Evolutionary conservation across 1,139 yeast species (phyloP), one percentile per base, ranked within the genome.

Genomic region (Candida smagusa): DNA sequence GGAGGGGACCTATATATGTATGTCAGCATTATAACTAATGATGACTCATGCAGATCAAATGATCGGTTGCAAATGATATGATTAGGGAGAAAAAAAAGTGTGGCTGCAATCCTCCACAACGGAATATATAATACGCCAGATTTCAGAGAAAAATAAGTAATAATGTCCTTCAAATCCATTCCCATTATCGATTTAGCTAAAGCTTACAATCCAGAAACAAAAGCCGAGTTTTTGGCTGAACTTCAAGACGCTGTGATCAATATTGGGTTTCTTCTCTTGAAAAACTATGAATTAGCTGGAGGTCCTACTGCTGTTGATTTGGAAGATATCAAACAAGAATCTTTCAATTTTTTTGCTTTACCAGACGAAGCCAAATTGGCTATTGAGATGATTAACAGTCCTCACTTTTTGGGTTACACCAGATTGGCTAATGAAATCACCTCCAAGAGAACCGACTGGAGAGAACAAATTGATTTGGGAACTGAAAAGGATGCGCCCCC

Each of bases 391-490:
- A 67, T 74, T 33, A 62, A 79, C 41, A 77, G 79, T 30, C 81
- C 79, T 9, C 87, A 82, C 50, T 81, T 82, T 53, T 65, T 81
- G 37, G 89, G 89, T 1, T 82, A 82, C 54, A 77, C 82, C 30
- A 66, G 74, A 12, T 60, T 82, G 11, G 87, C 85, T 4, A 81
- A 81, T 45, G 88, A 82, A 52, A 73, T 77, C 40, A 82, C 89
- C 0, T 79, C 83, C 5, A 61, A 64, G 31, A 68, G 67, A 28
- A 70, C 77, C 7, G 88, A 81, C 49, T 72, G 83, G 75, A 63
- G 88, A 44, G 87, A 81, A 50, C 87, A 81, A 58, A 77, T 77
- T 43, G 88, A 81, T 51, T 64, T 81, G 44, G 87, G 80, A 3
- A 78, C 84, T 1, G 84, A 79, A 39, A 59, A 76, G 19, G 75